phyloP scores from a whole-genome alignment of 148 eudicot genomes.

The Silene uniflora region DNA sequence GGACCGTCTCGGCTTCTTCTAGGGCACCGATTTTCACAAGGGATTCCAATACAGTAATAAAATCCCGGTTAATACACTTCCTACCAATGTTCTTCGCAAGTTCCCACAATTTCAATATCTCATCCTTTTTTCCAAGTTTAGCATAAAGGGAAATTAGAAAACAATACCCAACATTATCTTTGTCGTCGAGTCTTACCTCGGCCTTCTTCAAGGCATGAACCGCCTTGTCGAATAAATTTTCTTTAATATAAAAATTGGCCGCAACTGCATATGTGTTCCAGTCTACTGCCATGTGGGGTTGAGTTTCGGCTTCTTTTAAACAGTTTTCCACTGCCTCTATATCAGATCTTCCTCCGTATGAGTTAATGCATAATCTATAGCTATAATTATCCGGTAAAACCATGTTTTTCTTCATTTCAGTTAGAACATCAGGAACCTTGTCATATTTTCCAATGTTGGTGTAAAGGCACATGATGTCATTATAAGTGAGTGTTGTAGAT shows the following conservation, averaged over 20 bases:
- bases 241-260: slow-evolving; percentile 64
- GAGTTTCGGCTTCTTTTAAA: slow-evolving; percentile 71
- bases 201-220: slow-evolving; percentile 52
- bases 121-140: slow-evolving; percentile 47
- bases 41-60: slow-evolving; percentile 53
- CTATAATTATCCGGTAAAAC: slow-evolving; percentile 79
- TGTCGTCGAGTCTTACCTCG: slow-evolving; percentile 51
- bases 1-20: slow-evolving; percentile 58
- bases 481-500: slow-evolving; percentile 57
- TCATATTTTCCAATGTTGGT: slow-evolving; percentile 44
- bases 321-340: slow-evolving; percentile 53
- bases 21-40: slow-evolving; percentile 60
- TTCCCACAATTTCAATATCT: slow-evolving; percentile 76
- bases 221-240: slow-evolving; percentile 52
- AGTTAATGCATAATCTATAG: slow-evolving; percentile 79
- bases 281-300: slow-evolving; percentile 61
- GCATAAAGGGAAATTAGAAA: slow-evolving; percentile 75
- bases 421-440: slow-evolving; percentile 59
- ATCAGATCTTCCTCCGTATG: slow-evolving; percentile 65
- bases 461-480: slow-evolving; percentile 84
- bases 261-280: slow-evolving; percentile 86
- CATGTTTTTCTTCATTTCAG: slow-evolving; percentile 61
- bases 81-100: slow-evolving; percentile 59
- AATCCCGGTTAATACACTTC: slow-evolving; percentile 70
- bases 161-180: slow-evolving; percentile 64